Percentiles rank a stretch among this genome's conserved stretches.
These are phyloP conservation scores for Striga hermonthica DNA, from an alignment of 305 asterid genomes.

Conservation along the genomic window DNA sequence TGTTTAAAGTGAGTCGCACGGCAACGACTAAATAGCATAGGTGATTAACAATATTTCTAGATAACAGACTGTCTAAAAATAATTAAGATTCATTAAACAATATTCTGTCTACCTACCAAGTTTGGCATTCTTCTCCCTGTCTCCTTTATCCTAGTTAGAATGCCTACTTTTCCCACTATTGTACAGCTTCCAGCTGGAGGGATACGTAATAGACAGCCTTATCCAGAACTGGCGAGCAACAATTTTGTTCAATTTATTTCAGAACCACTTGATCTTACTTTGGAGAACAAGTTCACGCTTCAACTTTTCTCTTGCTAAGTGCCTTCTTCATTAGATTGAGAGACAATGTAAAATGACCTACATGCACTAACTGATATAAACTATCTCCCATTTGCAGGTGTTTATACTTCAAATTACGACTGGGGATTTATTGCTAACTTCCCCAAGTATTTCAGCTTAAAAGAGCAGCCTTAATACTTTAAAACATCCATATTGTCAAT, in stretches of 20 bases:
- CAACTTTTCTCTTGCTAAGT: background rate
- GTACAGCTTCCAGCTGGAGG: conserved; percentile 9
- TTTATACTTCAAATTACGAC: background rate
- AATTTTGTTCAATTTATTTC: background rate
- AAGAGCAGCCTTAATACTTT: background rate
- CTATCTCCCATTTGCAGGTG: background rate
- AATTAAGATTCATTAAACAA: conserved; percentile 1
- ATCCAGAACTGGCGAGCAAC: background rate
- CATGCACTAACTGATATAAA: background rate
- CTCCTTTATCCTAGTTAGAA: conserved; percentile 18
- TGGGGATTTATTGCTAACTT: conserved; percentile 7
- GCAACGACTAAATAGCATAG: too few species aligned
- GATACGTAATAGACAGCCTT: background rate
- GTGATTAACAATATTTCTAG: too few species aligned
- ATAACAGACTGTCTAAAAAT: background rate
- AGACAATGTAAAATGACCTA: background rate
- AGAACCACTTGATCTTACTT: conserved; percentile 4
- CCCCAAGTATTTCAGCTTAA: background rate
- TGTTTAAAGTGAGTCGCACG: conserved; percentile 7
- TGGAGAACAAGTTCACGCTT: background rate
- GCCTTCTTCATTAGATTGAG: background rate
- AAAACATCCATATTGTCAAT: background rate
- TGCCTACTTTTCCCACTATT: conserved; percentile 4
- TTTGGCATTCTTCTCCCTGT: background rate
- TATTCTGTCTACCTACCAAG: background rate